Base-by-base conservation (phyloP, 257 asterid genomes). In the Agastache rugosa region DNA sequence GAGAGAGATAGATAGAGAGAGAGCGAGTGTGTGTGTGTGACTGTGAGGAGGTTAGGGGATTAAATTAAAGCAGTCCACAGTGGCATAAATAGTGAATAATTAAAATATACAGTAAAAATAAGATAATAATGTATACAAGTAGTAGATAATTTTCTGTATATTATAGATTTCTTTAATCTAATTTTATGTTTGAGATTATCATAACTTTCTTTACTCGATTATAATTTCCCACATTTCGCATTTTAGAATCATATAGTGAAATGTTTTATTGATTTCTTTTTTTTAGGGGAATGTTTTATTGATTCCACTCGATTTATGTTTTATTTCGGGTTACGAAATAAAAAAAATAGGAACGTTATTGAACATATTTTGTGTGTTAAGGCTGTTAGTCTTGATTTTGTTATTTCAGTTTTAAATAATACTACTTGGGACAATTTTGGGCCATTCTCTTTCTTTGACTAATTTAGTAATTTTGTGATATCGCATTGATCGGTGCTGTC, bases 401-500 rank as follows among this genome's bases (percentile, higher is more conserved):
- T 8, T 25, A 23, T 23, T 25, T 19, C 9, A 23, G 5, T 4
- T 1, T 25, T 25, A 11, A 58, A 23, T 23, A 58, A 10, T 56
- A 54, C 16, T n/a, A n/a, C n/a, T n/a, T 5, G 23, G 22, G 22
- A 15, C 14, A 31, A 61, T 8, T n/a, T 37, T 48, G 73, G 62
- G 63, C 20, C 61, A 68, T 48, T 68, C 3, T 11, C 3, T 68
- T 68, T 11, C 3, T 68, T 68, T 68, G 51, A 68, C 73, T 50
- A 50, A 50, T 23, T 27, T 14, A 3, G 73, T 50, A 50, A 50
- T 23, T 27, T 14, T 8, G 73, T 47, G 73, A 47, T 53, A 5
- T 77, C 84, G 82, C 77, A 72, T 65, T 74, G 71, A 75, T 63
- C 79, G 85, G 75, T 77, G 82, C 81, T 65, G 62, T 73, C 66